Evolutionary conservation across 306 rosid genomes (phyloP).

Genomic region (Glycyrrhiza uralensis): DNA sequence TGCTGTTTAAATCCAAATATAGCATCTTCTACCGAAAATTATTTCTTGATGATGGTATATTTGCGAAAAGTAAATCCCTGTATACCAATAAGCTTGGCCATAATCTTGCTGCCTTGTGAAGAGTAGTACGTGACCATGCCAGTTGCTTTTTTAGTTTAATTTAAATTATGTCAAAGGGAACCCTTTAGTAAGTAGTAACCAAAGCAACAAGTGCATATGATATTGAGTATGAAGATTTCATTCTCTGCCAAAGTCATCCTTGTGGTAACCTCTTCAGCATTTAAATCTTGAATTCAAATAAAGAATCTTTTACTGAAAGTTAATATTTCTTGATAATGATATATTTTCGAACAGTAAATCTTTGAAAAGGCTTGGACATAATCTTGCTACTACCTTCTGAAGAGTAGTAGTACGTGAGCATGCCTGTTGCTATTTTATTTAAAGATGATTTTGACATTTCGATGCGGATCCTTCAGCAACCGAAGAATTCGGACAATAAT

Average conservation of each 20-base stretch:
- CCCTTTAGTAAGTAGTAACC: background rate
- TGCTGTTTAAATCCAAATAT: background rate
- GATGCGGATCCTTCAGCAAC: background rate
- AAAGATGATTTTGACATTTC: background rate
- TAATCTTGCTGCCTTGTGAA: background rate
- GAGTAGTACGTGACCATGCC: background rate
- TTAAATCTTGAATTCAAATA: background rate
- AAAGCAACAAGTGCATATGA: slow-evolving; percentile 43
- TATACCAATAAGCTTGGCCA: background rate
- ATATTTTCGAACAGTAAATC: background rate
- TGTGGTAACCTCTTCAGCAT: slow-evolving; percentile 57
- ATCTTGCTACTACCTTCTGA: background rate
- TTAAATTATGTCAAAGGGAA: no score
- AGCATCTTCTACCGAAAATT: background rate
- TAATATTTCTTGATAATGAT: background rate
- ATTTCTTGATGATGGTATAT: background rate
- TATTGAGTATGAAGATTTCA: slow-evolving; percentile 40
- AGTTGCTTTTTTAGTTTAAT: background rate
- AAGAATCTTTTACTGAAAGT: background rate
- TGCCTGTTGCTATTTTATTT: background rate
- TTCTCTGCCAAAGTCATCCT: slow-evolving; percentile 51
- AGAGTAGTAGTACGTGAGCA: background rate
- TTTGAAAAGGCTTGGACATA: slow-evolving; percentile 4
- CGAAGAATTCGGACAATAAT: background rate
- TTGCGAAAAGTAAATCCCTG: background rate